These are phyloP conservation scores for Botryotinia narcissicola DNA, from an alignment of 2,329 filamentous ascomycete species.

Conservation along the genomic window DNA sequence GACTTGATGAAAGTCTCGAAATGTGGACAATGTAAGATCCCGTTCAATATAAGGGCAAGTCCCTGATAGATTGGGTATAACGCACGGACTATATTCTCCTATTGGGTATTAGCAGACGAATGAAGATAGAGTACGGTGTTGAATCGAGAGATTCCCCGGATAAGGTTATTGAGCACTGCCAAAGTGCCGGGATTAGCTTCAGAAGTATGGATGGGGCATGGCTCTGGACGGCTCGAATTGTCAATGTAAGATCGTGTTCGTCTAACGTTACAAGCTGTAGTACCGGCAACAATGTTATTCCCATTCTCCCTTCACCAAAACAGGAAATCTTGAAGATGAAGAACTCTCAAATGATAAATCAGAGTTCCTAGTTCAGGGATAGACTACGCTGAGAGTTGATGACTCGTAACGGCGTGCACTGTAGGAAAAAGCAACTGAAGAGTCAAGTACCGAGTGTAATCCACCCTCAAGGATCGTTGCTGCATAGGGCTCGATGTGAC, in stretches of 20 bases:
- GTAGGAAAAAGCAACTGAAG: neutral
- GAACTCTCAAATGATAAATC: neutral
- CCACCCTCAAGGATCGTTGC: neutral
- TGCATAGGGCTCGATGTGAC: neutral
- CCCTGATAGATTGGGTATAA: neutral
- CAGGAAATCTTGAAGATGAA: neutral
- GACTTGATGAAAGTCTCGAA: neutral
- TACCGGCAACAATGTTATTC: neutral
- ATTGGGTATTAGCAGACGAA: neutral
- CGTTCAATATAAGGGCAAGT: neutral
- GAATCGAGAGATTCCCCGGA: neutral
- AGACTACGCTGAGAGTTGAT: neutral
- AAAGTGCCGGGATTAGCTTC: neutral
- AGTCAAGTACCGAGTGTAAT: neutral
- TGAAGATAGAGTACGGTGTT: neutral
- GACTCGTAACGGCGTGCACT: neutral
- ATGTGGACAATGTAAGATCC: neutral
- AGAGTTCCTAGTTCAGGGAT: neutral
- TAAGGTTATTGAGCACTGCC: neutral
- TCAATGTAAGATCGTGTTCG: neutral
- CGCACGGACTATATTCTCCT: neutral
- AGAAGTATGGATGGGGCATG: neutral
- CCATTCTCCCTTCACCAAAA: neutral
- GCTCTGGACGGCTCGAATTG: neutral
- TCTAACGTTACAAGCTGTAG: neutral